Evolutionary conservation across 805 yeast genomes (phyloP).

Genomic region (Dipodascus albidus): DNA sequence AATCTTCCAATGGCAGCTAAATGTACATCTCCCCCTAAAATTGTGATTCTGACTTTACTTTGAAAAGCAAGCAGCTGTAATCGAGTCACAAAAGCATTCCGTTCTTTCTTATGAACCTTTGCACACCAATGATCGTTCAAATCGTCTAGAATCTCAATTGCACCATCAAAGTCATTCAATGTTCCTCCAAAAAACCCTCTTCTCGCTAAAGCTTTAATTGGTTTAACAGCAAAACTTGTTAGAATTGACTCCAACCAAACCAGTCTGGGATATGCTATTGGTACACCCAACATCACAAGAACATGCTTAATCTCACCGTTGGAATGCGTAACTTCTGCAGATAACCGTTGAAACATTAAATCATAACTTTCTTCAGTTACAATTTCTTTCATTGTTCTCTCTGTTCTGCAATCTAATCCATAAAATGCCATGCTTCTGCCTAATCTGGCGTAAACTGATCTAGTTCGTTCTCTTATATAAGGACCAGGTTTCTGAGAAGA

Average conservation of each 20-base stretch:
- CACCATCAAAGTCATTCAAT: conserved; percentile 87
- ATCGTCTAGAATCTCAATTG: conserved; percentile 84
- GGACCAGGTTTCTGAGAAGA: conserved; percentile 49
- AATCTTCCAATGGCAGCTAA: conserved; percentile 75
- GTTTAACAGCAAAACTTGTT: conserved; percentile 41
- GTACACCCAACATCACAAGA: conserved; percentile 81
- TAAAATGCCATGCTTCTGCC: conserved; percentile 63
- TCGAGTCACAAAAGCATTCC: conserved; percentile 54
- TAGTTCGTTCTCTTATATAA: conserved; percentile 52
- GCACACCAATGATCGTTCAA: conserved; percentile 97
- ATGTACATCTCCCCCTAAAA: conserved; percentile 90
- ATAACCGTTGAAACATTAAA: conserved; percentile 46
- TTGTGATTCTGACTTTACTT: conserved; percentile 63
- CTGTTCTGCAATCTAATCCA: conserved; percentile 91
- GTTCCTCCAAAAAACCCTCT: conserved; percentile 50
- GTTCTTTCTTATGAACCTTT: conserved; percentile 69
- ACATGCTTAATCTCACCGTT: conserved; percentile 60
- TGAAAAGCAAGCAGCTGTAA: conserved; percentile 56
- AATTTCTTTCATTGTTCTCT: conserved; percentile 54
- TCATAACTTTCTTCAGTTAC: conserved; percentile 46
- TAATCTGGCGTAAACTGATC: conserved; percentile 59
- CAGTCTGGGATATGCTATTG: conserved; percentile 86
- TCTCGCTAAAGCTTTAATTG: conserved; percentile 42
- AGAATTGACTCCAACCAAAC: conserved; percentile 81
- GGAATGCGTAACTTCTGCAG: conserved; percentile 38